Base-by-base conservation (phyloP, 2,329 filamentous ascomycete species). In the Talaromyces sp. region DNA sequence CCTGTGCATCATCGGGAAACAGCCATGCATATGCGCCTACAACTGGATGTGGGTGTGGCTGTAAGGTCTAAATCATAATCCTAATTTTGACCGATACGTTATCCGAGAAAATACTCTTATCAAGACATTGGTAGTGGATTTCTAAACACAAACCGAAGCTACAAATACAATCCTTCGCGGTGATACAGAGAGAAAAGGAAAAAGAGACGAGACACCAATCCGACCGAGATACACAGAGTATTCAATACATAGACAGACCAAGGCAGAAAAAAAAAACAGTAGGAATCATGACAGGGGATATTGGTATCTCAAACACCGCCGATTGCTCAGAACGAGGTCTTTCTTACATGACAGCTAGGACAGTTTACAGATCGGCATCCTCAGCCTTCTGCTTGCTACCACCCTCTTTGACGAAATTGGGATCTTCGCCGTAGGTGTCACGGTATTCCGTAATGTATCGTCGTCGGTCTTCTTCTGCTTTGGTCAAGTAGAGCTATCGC, bases 361-460 rank as follows among this genome's bases (percentile, higher is more conserved):
- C 7, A 6, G 15, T 59, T 29, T 59, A 45, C 38, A 43, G 25
- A 59, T 29, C 56, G 11, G 36, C 56, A 15, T 40, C 31, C 27
- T 40, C 29, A 19, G 51, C 51, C 40, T 63, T 58, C 11, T 36
- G 11, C 29, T 61, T 64, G 27, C 15, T 47, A 19, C n/a, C n/a
- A 3, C 31, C 53, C 36, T 58, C 53, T 25, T 62, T 54, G 58
- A 40, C 13, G 31, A 29, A 38, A 3, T 58, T 36, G 8, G 73
- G 62, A 7, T 73, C 72, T 51, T 72, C 67, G 29, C 77, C 78
- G 67, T 80, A 80, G 2, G 74, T 74, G 34, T 76, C 72, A 40
- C 68, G 69, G 68, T 76, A 71, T 69, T 80, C 77, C 40, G 70
- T 72, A 6, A 63, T 36, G 65, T 79, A 80, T 40, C 77, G 76